phyloP scores from a whole-genome alignment of 2,329 filamentous ascomycete genomes.

The Parasarocladium wereldwijsianum region DNA sequence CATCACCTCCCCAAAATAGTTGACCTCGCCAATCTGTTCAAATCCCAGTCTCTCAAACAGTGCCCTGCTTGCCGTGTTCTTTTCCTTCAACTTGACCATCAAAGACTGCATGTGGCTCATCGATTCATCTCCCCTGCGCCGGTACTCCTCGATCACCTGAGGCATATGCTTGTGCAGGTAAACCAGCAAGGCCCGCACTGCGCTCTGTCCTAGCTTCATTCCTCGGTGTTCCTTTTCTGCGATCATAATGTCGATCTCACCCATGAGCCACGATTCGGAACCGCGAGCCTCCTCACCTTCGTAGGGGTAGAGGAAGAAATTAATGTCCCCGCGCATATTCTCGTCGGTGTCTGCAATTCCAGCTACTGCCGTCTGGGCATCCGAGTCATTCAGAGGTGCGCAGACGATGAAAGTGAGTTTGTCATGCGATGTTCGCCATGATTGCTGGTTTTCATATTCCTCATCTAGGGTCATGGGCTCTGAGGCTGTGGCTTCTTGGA shows the following conservation, averaged over 20 bases:
- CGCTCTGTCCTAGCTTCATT: conserved; percentile 48
- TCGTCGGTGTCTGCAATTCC: conserved; percentile 36
- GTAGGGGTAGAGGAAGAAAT: conserved; percentile 58
- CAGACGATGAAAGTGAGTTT: conserved; percentile 91
- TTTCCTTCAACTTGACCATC: conserved; percentile 44
- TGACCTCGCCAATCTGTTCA: conserved; percentile 31
- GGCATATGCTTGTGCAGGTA: conserved; percentile 46
- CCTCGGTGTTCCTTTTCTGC: conserved; percentile 43
- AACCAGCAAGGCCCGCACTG: conserved; percentile 51
- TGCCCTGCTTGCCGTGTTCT: conserved; percentile 34
- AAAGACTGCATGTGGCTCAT: conserved; percentile 26
- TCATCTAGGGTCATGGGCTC: conserved; percentile 67
- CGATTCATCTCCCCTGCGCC: conserved; percentile 9
- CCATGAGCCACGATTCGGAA: conserved; percentile 25
- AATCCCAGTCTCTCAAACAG: conserved; percentile 40
- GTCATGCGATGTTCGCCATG: conserved; percentile 68
- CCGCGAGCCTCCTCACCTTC: conserved; percentile 25
- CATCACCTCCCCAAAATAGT: conserved; percentile 47
- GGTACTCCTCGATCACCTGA: conserved; percentile 36
- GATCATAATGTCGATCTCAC: conserved; percentile 82
- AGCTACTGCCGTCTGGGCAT: conserved; percentile 11
- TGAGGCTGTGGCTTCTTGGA: conserved; percentile 76
- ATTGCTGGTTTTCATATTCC: conserved; percentile 82
- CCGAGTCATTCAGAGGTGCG: conserved; percentile 21
- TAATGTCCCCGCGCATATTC: conserved; percentile 60